Conservation (phyloP, 768 basidiomycete genomes). For the Tulasnella sp. region DNA sequence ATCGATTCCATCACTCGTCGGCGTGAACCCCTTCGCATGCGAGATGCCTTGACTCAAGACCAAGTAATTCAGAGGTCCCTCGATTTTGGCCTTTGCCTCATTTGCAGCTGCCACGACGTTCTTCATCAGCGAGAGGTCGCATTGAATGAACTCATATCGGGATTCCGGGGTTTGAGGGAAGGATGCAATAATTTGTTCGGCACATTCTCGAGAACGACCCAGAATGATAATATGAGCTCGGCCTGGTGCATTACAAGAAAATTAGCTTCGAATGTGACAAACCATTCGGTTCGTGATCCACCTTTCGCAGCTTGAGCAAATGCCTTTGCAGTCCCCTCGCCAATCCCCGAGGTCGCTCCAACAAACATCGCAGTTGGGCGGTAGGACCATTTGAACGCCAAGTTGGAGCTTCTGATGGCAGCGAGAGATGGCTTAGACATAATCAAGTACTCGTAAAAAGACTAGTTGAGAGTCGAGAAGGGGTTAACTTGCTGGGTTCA, state of each 20-base stretch:
- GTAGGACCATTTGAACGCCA: neutral
- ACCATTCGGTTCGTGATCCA: neutral
- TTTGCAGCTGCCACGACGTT: slow-evolving; percentile 17
- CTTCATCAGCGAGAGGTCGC: slow-evolving; percentile 27
- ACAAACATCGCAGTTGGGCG: slow-evolving; percentile 21
- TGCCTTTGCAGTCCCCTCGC: slow-evolving; percentile 12
- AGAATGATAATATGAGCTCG: slow-evolving; percentile 24
- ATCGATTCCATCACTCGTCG: slow-evolving; percentile 20
- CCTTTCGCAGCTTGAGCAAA: slow-evolving; percentile 20
- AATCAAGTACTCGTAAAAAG: neutral
- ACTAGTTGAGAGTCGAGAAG: too few relatives aligned
- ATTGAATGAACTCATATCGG: slow-evolving; percentile 30
- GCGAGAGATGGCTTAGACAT: slow-evolving; percentile 10
- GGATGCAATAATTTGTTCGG: slow-evolving; percentile 23
- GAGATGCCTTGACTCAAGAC: slow-evolving; percentile 18
- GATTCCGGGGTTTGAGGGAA: slow-evolving; percentile 19
- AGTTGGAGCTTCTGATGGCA: neutral
- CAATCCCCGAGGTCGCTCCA: slow-evolving; percentile 21
- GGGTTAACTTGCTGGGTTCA: neutral
- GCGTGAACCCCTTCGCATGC: slow-evolving; percentile 14
- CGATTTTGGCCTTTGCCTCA: neutral
- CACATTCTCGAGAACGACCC: slow-evolving; percentile 23
- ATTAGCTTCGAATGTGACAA: neutral
- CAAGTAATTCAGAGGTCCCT: slow-evolving; percentile 11
- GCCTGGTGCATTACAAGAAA: neutral